phyloP scores from a whole-genome alignment of 1,284 basidiomycete genomes.

The Mycena sp. region DNA sequence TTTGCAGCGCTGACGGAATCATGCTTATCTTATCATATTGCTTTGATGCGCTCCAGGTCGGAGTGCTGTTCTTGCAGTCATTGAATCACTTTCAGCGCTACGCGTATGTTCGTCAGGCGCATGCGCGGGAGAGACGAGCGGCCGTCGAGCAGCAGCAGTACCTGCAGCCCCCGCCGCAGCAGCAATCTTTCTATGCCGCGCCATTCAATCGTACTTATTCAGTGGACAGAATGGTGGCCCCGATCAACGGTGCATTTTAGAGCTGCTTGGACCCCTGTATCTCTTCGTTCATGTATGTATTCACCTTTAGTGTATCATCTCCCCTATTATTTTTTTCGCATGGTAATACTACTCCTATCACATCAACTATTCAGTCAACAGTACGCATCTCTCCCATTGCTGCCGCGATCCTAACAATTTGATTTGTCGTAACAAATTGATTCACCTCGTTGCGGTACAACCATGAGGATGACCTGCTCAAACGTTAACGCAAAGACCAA shows the following conservation, averaged over 20 bases:
- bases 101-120: conserved; percentile 81
- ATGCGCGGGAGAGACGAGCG: conserved; percentile 61
- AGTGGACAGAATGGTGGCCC: conserved; percentile 16
- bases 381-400: no score
- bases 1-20: neutral
- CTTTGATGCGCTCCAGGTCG: no score
- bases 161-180: conserved; percentile 31
- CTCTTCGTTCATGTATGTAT: conserved; percentile 24
- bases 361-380: no score
- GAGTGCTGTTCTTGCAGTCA: conserved; percentile 82
- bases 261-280: neutral
- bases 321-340: neutral
- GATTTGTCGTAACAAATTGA: no score
- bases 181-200: conserved; percentile 30
- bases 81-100: conserved; percentile 95
- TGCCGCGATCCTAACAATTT: no score
- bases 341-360: no score
- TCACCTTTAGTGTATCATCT: neutral
- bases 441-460: no score
- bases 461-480: no score
- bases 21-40: neutral
- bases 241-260: conserved; percentile 18
- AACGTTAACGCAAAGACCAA: no score
- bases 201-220: conserved; percentile 23
- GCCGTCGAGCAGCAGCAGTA: conserved; percentile 52